Evolutionary conservation across 441 rosid genomes (phyloP).

Genomic region (Eruca vesicaria): DNA sequence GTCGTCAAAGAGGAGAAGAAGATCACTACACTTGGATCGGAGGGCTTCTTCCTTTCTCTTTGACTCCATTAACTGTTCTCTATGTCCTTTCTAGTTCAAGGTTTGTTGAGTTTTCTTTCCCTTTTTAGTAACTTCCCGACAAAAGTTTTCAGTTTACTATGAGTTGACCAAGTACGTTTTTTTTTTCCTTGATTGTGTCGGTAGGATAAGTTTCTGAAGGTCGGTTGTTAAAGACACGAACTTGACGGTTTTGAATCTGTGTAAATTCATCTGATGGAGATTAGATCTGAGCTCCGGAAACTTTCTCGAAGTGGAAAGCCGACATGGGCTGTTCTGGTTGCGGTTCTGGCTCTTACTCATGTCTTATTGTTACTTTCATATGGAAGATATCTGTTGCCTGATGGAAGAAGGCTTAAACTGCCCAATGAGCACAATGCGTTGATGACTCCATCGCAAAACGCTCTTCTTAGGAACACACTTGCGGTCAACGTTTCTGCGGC

Average conservation of each 20-base stretch:
- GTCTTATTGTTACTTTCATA: conserved; percentile 46
- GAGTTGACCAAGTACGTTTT: neutral
- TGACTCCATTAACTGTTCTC: neutral
- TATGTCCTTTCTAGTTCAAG: neutral
- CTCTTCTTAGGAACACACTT: conserved; percentile 58
- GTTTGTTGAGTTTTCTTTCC: neutral
- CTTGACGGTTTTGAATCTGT: conserved; percentile 15
- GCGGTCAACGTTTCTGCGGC: conserved; percentile 47
- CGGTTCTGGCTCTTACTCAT: conserved; percentile 56
- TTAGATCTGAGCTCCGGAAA: conserved; percentile 35
- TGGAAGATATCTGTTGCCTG: conserved; percentile 55
- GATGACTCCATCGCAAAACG: conserved; percentile 42
- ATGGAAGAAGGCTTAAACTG: conserved; percentile 62
- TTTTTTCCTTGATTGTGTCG: conserved; percentile 11
- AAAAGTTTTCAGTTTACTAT: neutral
- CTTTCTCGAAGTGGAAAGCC: conserved; percentile 40
- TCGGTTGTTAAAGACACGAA: neutral
- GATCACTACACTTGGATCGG: conserved; percentile 22
- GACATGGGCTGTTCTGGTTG: conserved; percentile 48
- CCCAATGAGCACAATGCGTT: conserved; percentile 38
- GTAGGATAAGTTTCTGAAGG: conserved; percentile 5
- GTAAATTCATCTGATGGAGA: conserved; percentile 41
- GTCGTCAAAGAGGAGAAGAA: conserved; percentile 14
- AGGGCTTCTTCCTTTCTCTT: neutral
- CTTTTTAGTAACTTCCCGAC: neutral